Base-by-base conservation (phyloP, 805 yeast genomes). In the Barnettozyma wickerhamii region DNA sequence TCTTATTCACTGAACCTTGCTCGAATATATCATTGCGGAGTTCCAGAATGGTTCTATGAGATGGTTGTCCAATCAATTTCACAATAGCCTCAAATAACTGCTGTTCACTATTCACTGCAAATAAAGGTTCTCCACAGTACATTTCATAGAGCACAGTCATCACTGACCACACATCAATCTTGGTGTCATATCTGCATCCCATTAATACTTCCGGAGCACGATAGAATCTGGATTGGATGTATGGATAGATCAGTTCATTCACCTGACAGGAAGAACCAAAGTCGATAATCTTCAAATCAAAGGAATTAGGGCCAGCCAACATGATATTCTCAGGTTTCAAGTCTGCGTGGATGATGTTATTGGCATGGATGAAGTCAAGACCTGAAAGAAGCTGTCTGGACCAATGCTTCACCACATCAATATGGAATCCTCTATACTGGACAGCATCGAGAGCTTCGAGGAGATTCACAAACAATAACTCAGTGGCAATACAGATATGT, bases 131-230 rank as follows among this genome's bases (percentile, higher is more conserved):
- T 13, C 96, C 95, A 1, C 88, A 81, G 52, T 83, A 79, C 88
- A 87, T 81, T 58, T 87, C 96, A 18, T 90, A 93, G 57, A 88
- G 72, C 44, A 87, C 82, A 52, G 93, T 82, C 9, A 91, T 95
- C 6, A 91, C 87, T 10, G 95, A 85, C 96, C 96, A 87, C 60
- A 88, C 82, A 61, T 87, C 96, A 47, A 87, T 88, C 19, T 90
- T 82, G 0, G 95, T 86, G 12, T 84, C 55, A 67, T 83, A 84
- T 26, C 77, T 64, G 10, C 84, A 74, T 1, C 91, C 93, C 4
- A 84, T 41, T 10, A 81, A 63, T 5, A 84, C 81, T 54, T 84
- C 95, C 0, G 95, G 95, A 0, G 93, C 88, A 38, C 95, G 61
- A 55, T 84, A 84, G 51, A 77, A 84, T 36, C 95, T 59, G 1